These are phyloP conservation scores for Penicillium sp. DNA, from an alignment of 2,329 filamentous ascomycete species.

Conservation along the genomic window DNA sequence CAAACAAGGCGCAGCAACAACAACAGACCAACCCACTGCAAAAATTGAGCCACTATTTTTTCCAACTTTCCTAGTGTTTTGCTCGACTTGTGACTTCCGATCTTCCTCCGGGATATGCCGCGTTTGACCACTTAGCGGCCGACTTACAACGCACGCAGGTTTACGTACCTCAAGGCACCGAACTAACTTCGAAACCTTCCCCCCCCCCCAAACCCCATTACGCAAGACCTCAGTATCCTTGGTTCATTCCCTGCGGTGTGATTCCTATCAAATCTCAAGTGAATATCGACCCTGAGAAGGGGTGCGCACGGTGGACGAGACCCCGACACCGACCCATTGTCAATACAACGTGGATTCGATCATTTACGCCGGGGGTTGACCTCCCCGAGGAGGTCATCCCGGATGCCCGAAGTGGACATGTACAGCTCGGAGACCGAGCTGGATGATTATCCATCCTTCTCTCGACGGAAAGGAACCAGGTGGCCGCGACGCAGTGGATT, in stretches of 20 bases:
- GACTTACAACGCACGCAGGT: not conserved
- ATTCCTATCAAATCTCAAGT: not conserved
- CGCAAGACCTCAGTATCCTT: not conserved
- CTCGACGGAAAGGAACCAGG: conserved; percentile 4
- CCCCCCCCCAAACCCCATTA: not conserved
- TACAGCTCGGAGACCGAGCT: conserved; percentile 23
- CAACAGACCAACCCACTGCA: conserved; percentile 4
- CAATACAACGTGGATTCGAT: conserved; percentile 41
- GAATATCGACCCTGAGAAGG: conserved; percentile 6
- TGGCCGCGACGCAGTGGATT: conserved; percentile 11
- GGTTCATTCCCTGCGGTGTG: not conserved
- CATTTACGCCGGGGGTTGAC: conserved; percentile 40
- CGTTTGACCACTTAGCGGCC: conserved; percentile 2
- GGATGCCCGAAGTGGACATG: conserved; percentile 34
- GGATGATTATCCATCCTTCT: conserved; percentile 7
- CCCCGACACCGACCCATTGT: conserved; percentile 13
- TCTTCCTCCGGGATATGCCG: conserved; percentile 9
- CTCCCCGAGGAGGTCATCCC: conserved; percentile 45
- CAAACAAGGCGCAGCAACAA: conserved; percentile 28
- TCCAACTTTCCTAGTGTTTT: conserved; percentile 13
- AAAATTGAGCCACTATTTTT: conserved; percentile 7
- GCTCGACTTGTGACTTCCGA: not conserved
- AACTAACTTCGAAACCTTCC: not conserved
- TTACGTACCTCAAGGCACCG: conserved; percentile 8
- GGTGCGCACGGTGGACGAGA: conserved; percentile 1